Conservation (phyloP, 2,329 filamentous ascomycete genomes). For the Neophaeococcomyces aloes region DNA sequence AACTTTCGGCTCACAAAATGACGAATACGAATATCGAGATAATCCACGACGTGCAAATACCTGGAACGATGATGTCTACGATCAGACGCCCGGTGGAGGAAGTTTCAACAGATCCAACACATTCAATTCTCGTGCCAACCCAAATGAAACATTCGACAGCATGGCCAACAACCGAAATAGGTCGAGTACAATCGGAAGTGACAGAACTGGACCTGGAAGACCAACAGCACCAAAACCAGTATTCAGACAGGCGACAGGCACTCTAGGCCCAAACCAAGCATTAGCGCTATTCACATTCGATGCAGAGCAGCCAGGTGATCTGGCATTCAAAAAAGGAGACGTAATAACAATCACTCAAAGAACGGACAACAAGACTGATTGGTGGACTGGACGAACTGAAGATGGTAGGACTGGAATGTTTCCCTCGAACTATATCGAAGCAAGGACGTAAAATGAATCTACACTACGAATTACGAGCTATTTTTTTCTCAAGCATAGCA, state of each 20-base stretch:
- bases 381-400: constrained; percentile 93
- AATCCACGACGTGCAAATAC: constrained; percentile 37
- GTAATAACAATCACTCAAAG: constrained; percentile 89
- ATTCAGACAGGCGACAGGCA: constrained; percentile 47
- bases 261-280: constrained; percentile 59
- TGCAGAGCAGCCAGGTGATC: constrained; percentile 79
- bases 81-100: constrained; percentile 29
- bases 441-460: constrained; percentile 16
- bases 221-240: constrained; percentile 84
- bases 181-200: constrained; percentile 32
- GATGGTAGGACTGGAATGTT: constrained; percentile 73
- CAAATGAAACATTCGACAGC: constrained; percentile 28
- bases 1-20: constrained; percentile 40
- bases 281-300: constrained; percentile 91
- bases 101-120: constrained; percentile 28
- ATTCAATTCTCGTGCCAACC: constrained; percentile 21
- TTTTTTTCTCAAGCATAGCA: no score
- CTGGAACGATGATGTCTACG: constrained; percentile 42
- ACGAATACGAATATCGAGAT: constrained; percentile 49
- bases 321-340: constrained; percentile 96
- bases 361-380: constrained; percentile 87
- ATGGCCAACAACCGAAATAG: constrained; percentile 29
- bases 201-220: constrained; percentile 50
- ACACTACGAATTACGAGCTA: no score
- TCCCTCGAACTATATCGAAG: constrained; percentile 39